phyloP scores from a whole-genome alignment of 2,329 filamentous ascomycete species.

The Diaporthe australafricana region DNA sequence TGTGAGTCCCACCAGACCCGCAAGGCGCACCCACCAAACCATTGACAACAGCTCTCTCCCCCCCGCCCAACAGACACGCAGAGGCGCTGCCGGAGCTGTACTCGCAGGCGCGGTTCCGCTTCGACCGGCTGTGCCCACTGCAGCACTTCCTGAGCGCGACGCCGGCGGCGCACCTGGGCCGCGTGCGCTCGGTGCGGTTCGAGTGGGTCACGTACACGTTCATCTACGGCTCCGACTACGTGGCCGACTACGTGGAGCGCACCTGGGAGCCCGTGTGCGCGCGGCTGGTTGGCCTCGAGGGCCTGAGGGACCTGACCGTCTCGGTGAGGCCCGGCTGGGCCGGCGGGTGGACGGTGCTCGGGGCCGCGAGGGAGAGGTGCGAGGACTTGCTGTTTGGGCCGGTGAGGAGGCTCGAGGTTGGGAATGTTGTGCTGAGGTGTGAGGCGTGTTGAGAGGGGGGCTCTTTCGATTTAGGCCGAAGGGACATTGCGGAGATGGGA shows the following conservation, averaged over 20 bases:
- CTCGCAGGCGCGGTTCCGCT: constrained; percentile 11
- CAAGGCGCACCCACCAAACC: background rate
- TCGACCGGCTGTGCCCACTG: constrained; percentile 23
- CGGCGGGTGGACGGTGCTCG: constrained; percentile 6
- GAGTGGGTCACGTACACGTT: constrained; percentile 24
- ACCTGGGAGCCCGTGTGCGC: constrained; percentile 13
- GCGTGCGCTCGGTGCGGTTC: constrained; percentile 5
- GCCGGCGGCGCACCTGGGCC: background rate
- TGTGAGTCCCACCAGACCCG: background rate
- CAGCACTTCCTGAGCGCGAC: constrained; percentile 14
- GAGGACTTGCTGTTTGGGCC: constrained; percentile 11
- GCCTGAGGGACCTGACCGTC: constrained; percentile 1
- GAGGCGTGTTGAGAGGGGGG: constrained; percentile 1
- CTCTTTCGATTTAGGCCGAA: too few species aligned
- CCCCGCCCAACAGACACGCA: background rate
- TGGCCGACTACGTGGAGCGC: constrained; percentile 11
- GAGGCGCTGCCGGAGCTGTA: constrained; percentile 5
- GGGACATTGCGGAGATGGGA: too few species aligned
- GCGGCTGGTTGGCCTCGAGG: background rate
- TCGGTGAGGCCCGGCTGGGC: constrained; percentile 13
- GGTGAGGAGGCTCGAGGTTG: background rate
- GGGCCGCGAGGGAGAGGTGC: constrained; percentile 15
- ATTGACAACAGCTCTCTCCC: background rate
- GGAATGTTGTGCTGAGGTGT: constrained; percentile 9
- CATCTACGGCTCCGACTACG: constrained; percentile 25